Evolutionary conservation across 2,329 filamentous ascomycete genomes (phyloP).

Genomic region (Pyrenophora tritici-repentis): DNA sequence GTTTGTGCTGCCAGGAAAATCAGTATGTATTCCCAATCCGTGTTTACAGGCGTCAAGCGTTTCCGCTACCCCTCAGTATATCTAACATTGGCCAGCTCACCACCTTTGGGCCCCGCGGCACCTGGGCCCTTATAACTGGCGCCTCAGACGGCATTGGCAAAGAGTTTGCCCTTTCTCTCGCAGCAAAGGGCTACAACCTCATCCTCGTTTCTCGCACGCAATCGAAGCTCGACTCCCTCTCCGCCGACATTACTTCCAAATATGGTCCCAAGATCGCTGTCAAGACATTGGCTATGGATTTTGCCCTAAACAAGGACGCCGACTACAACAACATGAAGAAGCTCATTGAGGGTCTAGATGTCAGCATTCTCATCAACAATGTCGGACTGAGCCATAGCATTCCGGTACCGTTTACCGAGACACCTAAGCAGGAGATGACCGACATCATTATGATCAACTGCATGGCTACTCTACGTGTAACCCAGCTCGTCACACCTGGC

Average conservation of each 20-base stretch:
- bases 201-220: slow-evolving; percentile 94
- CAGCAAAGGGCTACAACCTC: slow-evolving; percentile 90
- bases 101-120: slow-evolving; percentile 87
- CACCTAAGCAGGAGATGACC: slow-evolving; percentile 76
- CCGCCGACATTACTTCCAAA: slow-evolving; percentile 73
- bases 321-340: slow-evolving; percentile 78
- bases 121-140: slow-evolving; percentile 92
- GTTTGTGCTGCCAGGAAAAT: slow-evolving; percentile 55
- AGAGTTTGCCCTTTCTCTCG: slow-evolving; percentile 90
- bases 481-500: slow-evolving; percentile 80
- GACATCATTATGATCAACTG: slow-evolving; percentile 97
- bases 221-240: slow-evolving; percentile 81
- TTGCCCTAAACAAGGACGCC: slow-evolving; percentile 73
- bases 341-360: slow-evolving; percentile 73
- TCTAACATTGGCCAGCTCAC: slow-evolving; percentile 62
- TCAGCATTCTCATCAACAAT: slow-evolving; percentile 93
- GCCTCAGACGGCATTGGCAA: slow-evolving; percentile 97
- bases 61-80: slow-evolving; percentile 9
- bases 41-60: background rate
- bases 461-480: slow-evolving; percentile 84
- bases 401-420: slow-evolving; percentile 85
- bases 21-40: slow-evolving; percentile 41
- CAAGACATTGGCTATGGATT: slow-evolving; percentile 90
- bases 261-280: slow-evolving; percentile 68
- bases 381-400: slow-evolving; percentile 94